Percentiles rank a stretch among this genome's conserved stretches.
phyloP scores from a whole-genome alignment of 1,284 basidiomycete species.

The Mycena citricolor region DNA sequence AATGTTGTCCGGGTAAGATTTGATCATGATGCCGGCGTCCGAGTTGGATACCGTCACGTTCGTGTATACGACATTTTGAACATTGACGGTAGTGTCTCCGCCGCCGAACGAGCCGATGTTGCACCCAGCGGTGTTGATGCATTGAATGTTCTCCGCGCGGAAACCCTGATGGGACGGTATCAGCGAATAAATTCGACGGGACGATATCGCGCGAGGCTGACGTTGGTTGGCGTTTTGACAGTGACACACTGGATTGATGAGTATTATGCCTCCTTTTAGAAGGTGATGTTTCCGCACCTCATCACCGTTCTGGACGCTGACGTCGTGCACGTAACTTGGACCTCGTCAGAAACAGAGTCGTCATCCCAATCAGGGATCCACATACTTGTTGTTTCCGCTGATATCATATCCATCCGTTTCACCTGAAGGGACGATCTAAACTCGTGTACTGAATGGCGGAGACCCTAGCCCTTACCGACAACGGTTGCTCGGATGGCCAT shows the following conservation, averaged over 20 bases:
- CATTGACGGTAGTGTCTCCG: slow-evolving; percentile 10
- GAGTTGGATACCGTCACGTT: slow-evolving; percentile 26
- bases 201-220: neutral
- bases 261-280: too few relatives aligned
- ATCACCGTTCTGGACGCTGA: slow-evolving; percentile 25
- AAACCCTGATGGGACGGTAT: slow-evolving; percentile 11
- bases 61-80: slow-evolving; percentile 25
- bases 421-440: neutral
- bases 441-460: neutral
- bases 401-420: slow-evolving; percentile 15
- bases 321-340: slow-evolving; percentile 28
- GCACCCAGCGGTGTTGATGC: slow-evolving; percentile 25
- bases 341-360: too few relatives aligned
- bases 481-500: slow-evolving; percentile 14
- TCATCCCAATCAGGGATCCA: too few relatives aligned
- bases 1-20: slow-evolving; percentile 25
- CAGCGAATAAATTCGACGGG: neutral
- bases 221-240: slow-evolving; percentile 28
- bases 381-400: slow-evolving; percentile 18
- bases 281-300: too few relatives aligned
- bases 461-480: slow-evolving; percentile 2
- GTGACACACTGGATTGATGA: slow-evolving; percentile 21
- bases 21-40: slow-evolving; percentile 25
- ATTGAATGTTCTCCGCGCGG: slow-evolving; percentile 23
- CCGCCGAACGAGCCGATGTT: slow-evolving; percentile 27